These are phyloP conservation scores for Penicillium olsonii DNA, from an alignment of 2,329 filamentous ascomycete species.

Conservation along the genomic window DNA sequence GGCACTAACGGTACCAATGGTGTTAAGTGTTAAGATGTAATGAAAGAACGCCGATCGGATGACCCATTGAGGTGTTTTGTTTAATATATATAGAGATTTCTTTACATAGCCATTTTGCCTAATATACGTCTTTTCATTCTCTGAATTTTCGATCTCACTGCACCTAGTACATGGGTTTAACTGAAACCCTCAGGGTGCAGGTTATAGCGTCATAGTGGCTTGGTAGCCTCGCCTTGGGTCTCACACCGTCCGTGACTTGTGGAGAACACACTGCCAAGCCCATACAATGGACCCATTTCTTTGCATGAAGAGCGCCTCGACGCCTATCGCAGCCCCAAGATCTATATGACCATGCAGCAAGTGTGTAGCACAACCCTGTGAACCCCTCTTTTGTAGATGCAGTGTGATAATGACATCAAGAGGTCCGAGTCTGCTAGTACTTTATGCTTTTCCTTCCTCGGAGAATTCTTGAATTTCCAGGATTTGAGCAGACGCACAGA, in stretches of 20 bases:
- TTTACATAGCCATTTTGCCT: not conserved
- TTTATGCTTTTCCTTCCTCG: no score
- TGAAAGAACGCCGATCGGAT: not conserved
- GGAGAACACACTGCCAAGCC: not conserved
- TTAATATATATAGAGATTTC: not conserved
- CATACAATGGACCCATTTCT: not conserved
- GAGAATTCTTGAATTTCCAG: no score
- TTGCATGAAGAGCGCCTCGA: not conserved
- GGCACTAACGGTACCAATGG: not conserved
- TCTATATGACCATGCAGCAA: not conserved
- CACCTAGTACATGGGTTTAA: no score
- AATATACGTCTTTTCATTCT: not conserved
- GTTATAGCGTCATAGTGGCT: not conserved
- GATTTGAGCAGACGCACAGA: no score
- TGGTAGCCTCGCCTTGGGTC: not conserved
- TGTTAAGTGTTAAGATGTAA: not conserved
- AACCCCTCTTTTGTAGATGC: not conserved
- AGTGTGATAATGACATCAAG: not conserved
- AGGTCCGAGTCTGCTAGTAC: no score
- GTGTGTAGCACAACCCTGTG: not conserved
- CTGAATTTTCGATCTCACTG: not conserved
- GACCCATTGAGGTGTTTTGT: not conserved
- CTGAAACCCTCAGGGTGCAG: no score
- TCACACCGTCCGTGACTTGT: no score
- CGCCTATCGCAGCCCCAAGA: not conserved